Evolutionary conservation across 192 early-diverging fungal genomes (phyloP).

Genomic region (Tieghemiomyces parasiticus): DNA sequence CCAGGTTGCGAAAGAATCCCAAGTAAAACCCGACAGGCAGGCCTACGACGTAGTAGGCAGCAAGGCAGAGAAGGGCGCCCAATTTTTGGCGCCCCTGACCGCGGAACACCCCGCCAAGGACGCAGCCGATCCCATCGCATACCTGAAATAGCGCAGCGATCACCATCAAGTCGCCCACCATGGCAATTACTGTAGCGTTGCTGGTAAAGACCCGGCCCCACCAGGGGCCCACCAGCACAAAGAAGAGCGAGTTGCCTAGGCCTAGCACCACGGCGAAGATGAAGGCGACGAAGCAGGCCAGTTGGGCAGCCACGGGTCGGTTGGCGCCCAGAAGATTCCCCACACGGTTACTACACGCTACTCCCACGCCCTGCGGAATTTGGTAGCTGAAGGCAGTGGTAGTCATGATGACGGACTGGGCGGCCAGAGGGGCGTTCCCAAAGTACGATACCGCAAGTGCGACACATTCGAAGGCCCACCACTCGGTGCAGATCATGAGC

Average conservation of each 20-base stretch:
- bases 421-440: conserved; percentile 57
- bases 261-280: conserved; percentile 34
- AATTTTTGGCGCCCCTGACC: conserved; percentile 34
- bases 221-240: conserved; percentile 29
- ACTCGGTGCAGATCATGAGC: conserved; percentile 64
- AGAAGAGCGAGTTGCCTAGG: conserved; percentile 27
- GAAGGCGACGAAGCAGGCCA: conserved; percentile 33
- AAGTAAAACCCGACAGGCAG: conserved; percentile 32
- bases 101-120: conserved; percentile 38
- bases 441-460: conserved; percentile 64
- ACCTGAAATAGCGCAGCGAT: conserved; percentile 23
- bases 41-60: conserved; percentile 28
- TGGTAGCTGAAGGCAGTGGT: conserved; percentile 54
- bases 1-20: conserved; percentile 32
- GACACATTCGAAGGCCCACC: conserved; percentile 59
- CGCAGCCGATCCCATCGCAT: conserved; percentile 38
- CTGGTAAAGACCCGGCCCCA: conserved; percentile 45
- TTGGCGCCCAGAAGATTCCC: conserved; percentile 57
- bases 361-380: conserved; percentile 62
- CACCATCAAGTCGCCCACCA: conserved; percentile 16
- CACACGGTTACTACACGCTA: conserved; percentile 68
- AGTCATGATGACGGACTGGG: conserved; percentile 69
- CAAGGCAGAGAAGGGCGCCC: conserved; percentile 27
- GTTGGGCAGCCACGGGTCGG: conserved; percentile 27
- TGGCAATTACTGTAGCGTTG: conserved; percentile 16